Conservation (phyloP, 1,284 basidiomycete genomes). For the Ceratobasidium sp. region DNA sequence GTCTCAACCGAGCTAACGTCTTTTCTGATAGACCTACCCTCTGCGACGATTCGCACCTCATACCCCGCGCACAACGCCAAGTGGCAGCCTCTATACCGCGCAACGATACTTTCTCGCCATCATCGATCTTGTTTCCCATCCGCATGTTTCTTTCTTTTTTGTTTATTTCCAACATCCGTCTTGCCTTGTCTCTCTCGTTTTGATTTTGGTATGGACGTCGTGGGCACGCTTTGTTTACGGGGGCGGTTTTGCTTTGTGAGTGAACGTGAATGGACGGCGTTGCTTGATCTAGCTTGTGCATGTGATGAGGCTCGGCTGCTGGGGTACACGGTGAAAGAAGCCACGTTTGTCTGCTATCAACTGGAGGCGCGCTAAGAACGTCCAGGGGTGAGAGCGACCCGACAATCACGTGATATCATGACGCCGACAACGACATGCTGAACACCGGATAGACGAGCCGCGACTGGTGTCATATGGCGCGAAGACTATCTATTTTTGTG, state of each 20-base stretch:
- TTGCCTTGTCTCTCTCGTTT: neutral
- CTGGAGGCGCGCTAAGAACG: neutral
- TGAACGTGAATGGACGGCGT: neutral
- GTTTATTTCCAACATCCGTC: constrained; percentile 2
- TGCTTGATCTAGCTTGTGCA: neutral
- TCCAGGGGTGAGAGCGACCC: neutral
- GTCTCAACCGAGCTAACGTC: constrained; percentile 34
- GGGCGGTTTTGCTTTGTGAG: constrained; percentile 19
- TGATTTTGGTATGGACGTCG: constrained; percentile 5
- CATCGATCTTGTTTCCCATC: constrained; percentile 1
- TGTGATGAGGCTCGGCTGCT: neutral
- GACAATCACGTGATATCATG: too few relatives aligned
- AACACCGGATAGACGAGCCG: too few relatives aligned
- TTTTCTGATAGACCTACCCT: neutral
- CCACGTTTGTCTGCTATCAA: too few relatives aligned
- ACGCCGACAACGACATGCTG: too few relatives aligned
- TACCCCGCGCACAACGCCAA: constrained; percentile 6
- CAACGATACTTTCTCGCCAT: neutral
- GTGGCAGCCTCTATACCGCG: constrained; percentile 3
- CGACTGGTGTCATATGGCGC: too few relatives aligned
- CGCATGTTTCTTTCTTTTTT: constrained; percentile 4
- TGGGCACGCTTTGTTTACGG: neutral
- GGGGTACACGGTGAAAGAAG: too few relatives aligned
- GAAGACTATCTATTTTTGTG: too few relatives aligned
- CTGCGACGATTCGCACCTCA: neutral